Evolutionary conservation across 2,329 filamentous ascomycete genomes (phyloP), one percentile per base, ranked within the genome.

Genomic region (Gnomoniopsis sp.): DNA sequence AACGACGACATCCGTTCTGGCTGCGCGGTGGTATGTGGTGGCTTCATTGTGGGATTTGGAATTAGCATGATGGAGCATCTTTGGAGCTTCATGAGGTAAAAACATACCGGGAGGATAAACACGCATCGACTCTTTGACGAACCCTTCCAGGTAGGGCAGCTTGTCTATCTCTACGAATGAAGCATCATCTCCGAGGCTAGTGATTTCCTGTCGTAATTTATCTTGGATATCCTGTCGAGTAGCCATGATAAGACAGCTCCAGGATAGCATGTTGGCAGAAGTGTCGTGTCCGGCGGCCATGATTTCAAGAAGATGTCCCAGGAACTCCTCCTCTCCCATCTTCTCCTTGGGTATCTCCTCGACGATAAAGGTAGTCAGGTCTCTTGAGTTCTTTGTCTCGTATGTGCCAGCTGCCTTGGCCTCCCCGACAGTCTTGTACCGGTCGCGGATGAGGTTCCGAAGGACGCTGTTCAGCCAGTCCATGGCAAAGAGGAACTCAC

Each of bases 71-170:
- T 7, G 4, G 11, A 11, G 12, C 34, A 8, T 3, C 8, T 7
- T 12, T 11, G 1, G 21, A 43, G 51, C 19, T 1, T 4, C 15
- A 2, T 17, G 44, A 14, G 6, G 44, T 11, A 11, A 14, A 1
- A 15, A 23, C 67, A 36, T 63, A 71, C 71, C 59, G 4, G 73
- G 71, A 6, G 65, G 60, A 60, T 70, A 71, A 10, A 74, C 17
- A 11, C 74, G 66, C 6, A 76, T 58, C 3, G 69, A 60, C 57
- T 77, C 74, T 26, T 67, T 67, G 22, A 71, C 54, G 58, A 76
- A 74, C 34, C 70, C 68, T 59, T 73, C 63, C 7, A 76, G 59
- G 59, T 73, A 75, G 0, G 62, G 65, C 2, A 75, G 62, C 3
- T 43, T 58, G 11, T 66, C 67, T 12, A 75, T 67, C 1, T 70